phyloP scores from a whole-genome alignment of 257 asterid genomes.

The Solanum habrochaites region DNA sequence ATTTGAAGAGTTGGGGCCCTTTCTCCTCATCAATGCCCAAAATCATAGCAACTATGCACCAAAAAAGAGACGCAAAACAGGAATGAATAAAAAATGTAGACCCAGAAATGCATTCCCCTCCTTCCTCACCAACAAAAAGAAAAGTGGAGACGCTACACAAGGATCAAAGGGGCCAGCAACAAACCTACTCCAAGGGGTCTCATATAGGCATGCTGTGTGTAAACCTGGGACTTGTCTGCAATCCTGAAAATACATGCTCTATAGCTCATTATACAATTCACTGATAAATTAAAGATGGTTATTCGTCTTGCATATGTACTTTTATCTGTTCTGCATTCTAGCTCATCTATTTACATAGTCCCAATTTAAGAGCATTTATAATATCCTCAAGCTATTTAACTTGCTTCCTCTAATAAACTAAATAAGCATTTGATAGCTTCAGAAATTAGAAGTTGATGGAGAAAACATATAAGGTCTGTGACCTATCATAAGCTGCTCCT shows the following conservation, averaged over 20 bases:
- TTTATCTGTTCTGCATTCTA: neutral
- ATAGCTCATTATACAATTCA: neutral
- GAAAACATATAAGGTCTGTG: neutral
- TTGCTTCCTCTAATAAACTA: neutral
- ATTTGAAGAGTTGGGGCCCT: slow-evolving; percentile 97
- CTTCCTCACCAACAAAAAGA: neutral
- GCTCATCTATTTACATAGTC: neutral
- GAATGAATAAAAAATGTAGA: neutral
- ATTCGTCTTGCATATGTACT: neutral
- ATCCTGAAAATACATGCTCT: slow-evolving; percentile 50
- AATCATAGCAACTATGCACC: slow-evolving; percentile 73
- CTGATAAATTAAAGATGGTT: neutral
- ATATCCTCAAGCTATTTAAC: neutral
- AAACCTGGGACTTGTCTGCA: slow-evolving; percentile 98
- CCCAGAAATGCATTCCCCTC: neutral
- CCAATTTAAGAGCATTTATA: neutral
- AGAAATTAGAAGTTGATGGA: neutral
- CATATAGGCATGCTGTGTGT: slow-evolving; percentile 99
- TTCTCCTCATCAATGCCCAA: slow-evolving; percentile 91
- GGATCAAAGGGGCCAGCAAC: slow-evolving; percentile 15
- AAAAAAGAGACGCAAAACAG: neutral
- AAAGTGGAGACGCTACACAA: neutral
- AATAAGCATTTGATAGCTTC: neutral
- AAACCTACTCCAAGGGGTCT: slow-evolving; percentile 98
- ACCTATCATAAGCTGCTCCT: neutral